A percentile compares a stretch with the other conserved stretches of the same genome.
Conservation (phyloP, 2,329 filamentous ascomycete species). For the Exserohilum rostratum region DNA sequence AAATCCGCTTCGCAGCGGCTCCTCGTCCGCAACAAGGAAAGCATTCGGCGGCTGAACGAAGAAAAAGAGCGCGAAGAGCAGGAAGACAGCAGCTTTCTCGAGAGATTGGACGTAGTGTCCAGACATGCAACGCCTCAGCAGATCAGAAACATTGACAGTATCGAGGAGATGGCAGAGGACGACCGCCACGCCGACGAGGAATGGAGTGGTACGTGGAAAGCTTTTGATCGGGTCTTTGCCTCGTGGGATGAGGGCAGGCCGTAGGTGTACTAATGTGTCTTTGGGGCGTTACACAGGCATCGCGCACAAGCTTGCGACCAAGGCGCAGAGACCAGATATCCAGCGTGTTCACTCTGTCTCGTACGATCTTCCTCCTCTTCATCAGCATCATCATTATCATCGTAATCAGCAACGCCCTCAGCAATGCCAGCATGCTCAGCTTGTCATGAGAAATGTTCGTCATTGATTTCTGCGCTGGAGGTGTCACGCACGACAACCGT, state of each 20-base stretch:
- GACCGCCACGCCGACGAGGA: constrained; percentile 9
- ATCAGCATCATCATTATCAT: no score
- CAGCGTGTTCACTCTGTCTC: constrained; percentile 4
- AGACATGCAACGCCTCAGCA: neutral
- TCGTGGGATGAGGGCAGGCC: neutral
- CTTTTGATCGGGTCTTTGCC: neutral
- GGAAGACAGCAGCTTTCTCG: neutral
- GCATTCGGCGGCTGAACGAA: constrained; percentile 2
- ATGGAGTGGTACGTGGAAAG: constrained; percentile 10
- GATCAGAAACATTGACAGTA: constrained; percentile 12
- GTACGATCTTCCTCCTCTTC: neutral
- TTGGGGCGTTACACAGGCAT: constrained; percentile 3
- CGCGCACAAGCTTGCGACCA: constrained; percentile 1
- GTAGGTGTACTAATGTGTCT: neutral
- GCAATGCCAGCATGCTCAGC: neutral
- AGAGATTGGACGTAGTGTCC: neutral
- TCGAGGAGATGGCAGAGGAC: constrained; percentile 17
- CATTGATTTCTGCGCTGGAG: neutral
- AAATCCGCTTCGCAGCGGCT: constrained; percentile 8
- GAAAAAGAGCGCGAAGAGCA: constrained; percentile 1
- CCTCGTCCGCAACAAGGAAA: constrained; percentile 10
- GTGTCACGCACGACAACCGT: neutral
- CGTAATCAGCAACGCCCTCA: neutral
- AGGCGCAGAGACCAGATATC: constrained; percentile 8
- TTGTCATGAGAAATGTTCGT: neutral